These are phyloP conservation scores for Trichoderma sp. DNA, from an alignment of 2,329 filamentous ascomycete genomes.

Conservation along the genomic window DNA sequence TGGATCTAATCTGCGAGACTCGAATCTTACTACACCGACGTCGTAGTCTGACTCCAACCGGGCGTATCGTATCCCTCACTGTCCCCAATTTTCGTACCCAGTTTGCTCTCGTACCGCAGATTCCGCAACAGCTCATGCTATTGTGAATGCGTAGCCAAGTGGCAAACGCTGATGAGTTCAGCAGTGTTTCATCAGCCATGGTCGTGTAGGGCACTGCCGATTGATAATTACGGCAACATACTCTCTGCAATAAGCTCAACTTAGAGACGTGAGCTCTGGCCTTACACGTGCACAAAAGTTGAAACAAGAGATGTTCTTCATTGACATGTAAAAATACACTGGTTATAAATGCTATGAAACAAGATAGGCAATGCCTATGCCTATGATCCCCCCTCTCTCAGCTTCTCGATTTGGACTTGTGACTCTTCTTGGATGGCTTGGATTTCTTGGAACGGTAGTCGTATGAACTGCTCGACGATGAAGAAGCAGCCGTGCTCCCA, in stretches of 20 bases:
- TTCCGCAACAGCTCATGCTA: background rate
- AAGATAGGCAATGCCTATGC: background rate
- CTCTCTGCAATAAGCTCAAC: background rate
- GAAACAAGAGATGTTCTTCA: background rate
- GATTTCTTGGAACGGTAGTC: conserved; percentile 32
- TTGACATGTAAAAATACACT: background rate
- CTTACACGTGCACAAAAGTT: background rate
- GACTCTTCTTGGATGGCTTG: conserved; percentile 30
- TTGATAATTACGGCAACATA: background rate
- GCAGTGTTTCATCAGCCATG: background rate
- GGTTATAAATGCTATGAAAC: background rate
- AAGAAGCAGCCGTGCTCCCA: conserved; percentile 16
- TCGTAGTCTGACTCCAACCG: background rate
- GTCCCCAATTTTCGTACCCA: background rate
- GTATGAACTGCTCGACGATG: conserved; percentile 28
- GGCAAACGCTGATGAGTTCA: background rate
- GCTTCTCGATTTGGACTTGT: conserved; percentile 27
- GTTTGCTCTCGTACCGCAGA: background rate
- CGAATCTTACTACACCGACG: background rate
- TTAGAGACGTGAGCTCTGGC: background rate
- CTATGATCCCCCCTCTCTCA: background rate
- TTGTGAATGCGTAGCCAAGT: background rate
- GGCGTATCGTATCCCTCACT: background rate
- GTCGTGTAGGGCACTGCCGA: background rate
- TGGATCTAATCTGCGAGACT: background rate